Percentiles rank a stretch among this genome's conserved stretches.
Conservation (phyloP, 2,329 filamentous ascomycete genomes). For the Dactylellina drechsleri region DNA sequence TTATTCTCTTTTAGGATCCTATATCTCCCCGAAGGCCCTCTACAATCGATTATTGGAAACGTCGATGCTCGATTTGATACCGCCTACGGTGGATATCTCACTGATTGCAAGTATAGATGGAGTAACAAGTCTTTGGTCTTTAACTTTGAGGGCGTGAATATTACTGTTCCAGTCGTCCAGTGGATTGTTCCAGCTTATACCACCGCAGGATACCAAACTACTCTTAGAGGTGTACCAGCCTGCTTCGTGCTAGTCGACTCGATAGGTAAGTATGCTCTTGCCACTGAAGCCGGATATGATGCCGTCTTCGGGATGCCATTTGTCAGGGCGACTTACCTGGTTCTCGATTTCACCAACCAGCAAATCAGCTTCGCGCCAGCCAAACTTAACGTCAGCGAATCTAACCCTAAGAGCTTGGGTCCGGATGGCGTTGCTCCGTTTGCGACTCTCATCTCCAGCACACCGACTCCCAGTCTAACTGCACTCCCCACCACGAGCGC, state of each 20-base stretch:
- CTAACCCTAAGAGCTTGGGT: constrained; percentile 35
- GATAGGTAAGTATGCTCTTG: constrained; percentile 41
- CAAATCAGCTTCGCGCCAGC: constrained; percentile 51
- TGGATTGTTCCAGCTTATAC: constrained; percentile 46
- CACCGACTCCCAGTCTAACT: constrained; percentile 12
- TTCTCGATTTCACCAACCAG: constrained; percentile 49
- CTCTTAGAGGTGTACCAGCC: constrained; percentile 18
- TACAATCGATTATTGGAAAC: constrained; percentile 34
- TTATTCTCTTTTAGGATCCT: constrained; percentile 11
- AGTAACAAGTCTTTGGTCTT: constrained; percentile 23
- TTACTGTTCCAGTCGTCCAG: constrained; percentile 37
- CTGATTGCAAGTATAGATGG: constrained; percentile 35
- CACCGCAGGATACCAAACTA: constrained; percentile 31
- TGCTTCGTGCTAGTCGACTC: constrained; percentile 44
- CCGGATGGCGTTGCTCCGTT: constrained; percentile 39
- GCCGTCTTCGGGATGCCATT: constrained; percentile 49
- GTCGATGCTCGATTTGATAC: constrained; percentile 35
- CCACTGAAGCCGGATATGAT: constrained; percentile 18
- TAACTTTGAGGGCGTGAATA: constrained; percentile 37
- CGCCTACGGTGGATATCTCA: constrained; percentile 46
- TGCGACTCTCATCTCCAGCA: constrained; percentile 18
- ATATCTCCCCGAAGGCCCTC: constrained; percentile 37
- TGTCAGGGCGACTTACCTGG: constrained; percentile 43
- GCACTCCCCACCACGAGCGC: background rate
- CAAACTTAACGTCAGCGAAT: constrained; percentile 43